A percentile compares a stretch with the other conserved stretches of the same genome.
phyloP scores from a whole-genome alignment of 2,329 filamentous ascomycete species.

The Periglandula ipomoeae region DNA sequence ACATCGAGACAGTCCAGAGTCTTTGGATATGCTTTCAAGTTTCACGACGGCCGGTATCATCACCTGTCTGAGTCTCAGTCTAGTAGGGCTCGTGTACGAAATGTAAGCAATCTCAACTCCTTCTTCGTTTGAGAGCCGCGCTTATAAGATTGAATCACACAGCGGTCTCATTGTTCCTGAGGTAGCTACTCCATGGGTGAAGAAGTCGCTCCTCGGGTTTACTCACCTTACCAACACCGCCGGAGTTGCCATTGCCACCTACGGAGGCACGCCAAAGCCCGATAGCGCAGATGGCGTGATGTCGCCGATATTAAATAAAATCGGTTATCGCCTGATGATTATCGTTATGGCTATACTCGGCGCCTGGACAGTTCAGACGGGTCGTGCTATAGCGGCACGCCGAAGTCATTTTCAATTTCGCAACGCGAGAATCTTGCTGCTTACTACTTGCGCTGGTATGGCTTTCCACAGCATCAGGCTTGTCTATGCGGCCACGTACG shows the following conservation, averaged over 20 bases:
- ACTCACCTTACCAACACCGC: not conserved
- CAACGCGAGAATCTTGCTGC: not conserved
- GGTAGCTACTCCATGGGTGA: not conserved
- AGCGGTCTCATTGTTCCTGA: not conserved
- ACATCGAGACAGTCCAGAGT: not conserved
- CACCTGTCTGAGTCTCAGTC: not conserved
- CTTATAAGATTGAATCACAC: not conserved
- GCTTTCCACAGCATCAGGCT: not conserved
- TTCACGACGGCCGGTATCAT: not conserved
- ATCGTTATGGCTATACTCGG: not conserved
- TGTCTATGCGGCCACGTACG: not conserved
- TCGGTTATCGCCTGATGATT: not conserved
- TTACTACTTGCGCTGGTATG: not conserved
- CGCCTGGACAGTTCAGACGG: not conserved
- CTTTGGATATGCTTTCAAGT: not conserved
- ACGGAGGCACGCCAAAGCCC: not conserved
- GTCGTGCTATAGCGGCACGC: not conserved
- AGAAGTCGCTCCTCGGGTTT: not conserved
- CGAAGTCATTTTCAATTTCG: not conserved
- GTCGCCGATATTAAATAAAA: not conserved
- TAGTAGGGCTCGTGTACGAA: not conserved
- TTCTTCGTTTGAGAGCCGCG: too few species aligned
- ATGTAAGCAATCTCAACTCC: not conserved
- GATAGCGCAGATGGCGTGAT: not conserved
- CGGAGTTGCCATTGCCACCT: not conserved